Percentiles rank a stretch among this genome's conserved stretches.
phyloP scores from a whole-genome alignment of 169 alveolate species.

The Cryptosporidium baileyi region DNA sequence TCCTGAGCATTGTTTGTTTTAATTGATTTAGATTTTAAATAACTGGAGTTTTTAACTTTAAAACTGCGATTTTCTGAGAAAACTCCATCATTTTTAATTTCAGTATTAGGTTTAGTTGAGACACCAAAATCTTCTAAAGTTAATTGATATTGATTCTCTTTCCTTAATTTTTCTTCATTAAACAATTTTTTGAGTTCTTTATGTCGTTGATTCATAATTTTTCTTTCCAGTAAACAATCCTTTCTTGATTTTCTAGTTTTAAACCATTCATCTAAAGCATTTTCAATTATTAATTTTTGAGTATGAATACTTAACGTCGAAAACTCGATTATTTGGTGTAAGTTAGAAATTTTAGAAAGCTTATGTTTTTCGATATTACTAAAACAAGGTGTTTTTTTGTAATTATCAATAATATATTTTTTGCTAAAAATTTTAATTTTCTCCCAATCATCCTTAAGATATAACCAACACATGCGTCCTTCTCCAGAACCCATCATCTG shows the following conservation, averaged over 20 bases:
- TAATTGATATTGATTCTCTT: neutral
- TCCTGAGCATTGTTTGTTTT: no score
- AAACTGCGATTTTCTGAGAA: neutral
- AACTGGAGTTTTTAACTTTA: no score
- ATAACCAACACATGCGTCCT: constrained; percentile 81
- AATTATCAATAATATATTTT: neutral
- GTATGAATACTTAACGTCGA: neutral
- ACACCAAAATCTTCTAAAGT: constrained; percentile 46
- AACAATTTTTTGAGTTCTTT: constrained; percentile 29
- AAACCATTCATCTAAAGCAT: constrained; percentile 21
- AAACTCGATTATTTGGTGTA: constrained; percentile 3
- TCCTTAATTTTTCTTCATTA: neutral
- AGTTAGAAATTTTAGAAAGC: neutral
- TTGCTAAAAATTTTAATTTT: neutral
- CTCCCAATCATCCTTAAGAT: constrained; percentile 83
- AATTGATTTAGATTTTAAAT: no score
- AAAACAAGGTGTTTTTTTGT: neutral
- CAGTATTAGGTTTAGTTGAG: neutral
- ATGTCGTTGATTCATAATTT: constrained; percentile 28
- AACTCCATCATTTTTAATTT: neutral
- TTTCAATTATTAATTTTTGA: neutral
- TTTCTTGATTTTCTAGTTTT: constrained; percentile 45
- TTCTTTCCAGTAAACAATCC: constrained; percentile 40
- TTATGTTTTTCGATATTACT: neutral
- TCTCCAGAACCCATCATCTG: constrained; percentile 84